Conservation (phyloP, 2,329 filamentous ascomycete species). For the Colletotrichum orchidophilum region DNA sequence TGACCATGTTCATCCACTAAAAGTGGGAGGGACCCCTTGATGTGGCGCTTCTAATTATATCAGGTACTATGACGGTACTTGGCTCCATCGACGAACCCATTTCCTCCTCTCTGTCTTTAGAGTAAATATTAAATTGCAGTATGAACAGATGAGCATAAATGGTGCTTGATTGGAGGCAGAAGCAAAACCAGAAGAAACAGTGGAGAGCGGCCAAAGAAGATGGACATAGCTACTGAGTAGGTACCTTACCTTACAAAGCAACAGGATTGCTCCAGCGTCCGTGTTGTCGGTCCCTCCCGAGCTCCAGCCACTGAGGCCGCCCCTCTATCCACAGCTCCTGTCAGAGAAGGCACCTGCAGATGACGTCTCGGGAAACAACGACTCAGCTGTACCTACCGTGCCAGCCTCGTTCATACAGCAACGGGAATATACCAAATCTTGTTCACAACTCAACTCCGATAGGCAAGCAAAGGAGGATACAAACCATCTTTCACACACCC, state of each 20-base stretch:
- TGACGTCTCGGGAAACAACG: conserved; percentile 29
- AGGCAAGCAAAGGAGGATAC: neutral
- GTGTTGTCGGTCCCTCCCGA: conserved; percentile 11
- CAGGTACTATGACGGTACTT: neutral
- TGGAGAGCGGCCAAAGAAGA: neutral
- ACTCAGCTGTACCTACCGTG: conserved; percentile 14
- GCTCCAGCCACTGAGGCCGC: conserved; percentile 16
- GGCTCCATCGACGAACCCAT: neutral
- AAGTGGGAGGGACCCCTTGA: conserved; percentile 13
- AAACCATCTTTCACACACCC: neutral
- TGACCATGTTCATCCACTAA: conserved; percentile 12
- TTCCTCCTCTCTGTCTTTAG: neutral
- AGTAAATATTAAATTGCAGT: neutral
- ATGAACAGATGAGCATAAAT: neutral
- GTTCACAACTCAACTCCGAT: neutral
- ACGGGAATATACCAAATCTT: neutral
- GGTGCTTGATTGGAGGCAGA: neutral
- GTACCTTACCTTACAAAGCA: neutral
- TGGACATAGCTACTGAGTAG: too few species aligned
- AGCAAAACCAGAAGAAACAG: neutral
- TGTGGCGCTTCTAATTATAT: conserved; percentile 2
- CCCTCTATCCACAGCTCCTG: conserved; percentile 7
- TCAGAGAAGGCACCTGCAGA: conserved; percentile 28
- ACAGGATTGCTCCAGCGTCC: neutral
- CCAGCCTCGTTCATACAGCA: neutral